Base-by-base conservation (phyloP, 108 stramenopile species). In the Nitzschia sp. region DNA sequence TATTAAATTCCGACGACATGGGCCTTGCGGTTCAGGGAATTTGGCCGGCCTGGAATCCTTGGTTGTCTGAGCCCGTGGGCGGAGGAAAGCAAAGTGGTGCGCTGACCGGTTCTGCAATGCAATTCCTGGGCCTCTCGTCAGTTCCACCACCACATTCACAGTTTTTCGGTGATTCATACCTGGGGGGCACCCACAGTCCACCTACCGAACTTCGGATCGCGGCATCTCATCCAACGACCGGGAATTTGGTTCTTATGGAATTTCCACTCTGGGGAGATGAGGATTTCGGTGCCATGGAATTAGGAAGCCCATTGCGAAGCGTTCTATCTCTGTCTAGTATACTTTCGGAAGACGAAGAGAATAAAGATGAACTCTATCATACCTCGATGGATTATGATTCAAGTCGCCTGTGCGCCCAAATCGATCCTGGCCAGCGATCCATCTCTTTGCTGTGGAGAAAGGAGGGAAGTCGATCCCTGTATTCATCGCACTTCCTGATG, bases 41-140 rank as follows among this genome's bases (percentile, higher is more conserved):
- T 47, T 91, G 93, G 90, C 80, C 87, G 17, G 79, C 76, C n/a
- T 94, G 93, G 93, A 84, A 89, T 71, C 83, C 88, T 0, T 90
- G 88, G 83, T 33, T 74, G 21, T 73, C 82, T 8, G 65, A 56
- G 56, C 53, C 70, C 0, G 32, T 63, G 2, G n/a, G n/a, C n/a
- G 69, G 68, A 28, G 29, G 63, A 15, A 58, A 69, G 2, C 55
- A 76, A 19, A 68, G 60, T 53, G 81, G 72, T 8, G 62, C 63
- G n/a, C 53, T 82, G 41, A 57, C 71, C 47, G 84, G 87, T n/a
- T 80, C 79, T 3, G 87, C 84, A 16, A 78, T 85, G 80, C 58
- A 77, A 30, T 76, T 83, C 71, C 64, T 81, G 32, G 85, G 86
- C 11, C 58, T 85, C 15, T 68, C 79, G 1, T 63, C 79, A 1